Evolutionary conservation across 331 rosid genomes (phyloP), one percentile per base, ranked within the genome.

Genomic region (Rosa hybrid): DNA sequence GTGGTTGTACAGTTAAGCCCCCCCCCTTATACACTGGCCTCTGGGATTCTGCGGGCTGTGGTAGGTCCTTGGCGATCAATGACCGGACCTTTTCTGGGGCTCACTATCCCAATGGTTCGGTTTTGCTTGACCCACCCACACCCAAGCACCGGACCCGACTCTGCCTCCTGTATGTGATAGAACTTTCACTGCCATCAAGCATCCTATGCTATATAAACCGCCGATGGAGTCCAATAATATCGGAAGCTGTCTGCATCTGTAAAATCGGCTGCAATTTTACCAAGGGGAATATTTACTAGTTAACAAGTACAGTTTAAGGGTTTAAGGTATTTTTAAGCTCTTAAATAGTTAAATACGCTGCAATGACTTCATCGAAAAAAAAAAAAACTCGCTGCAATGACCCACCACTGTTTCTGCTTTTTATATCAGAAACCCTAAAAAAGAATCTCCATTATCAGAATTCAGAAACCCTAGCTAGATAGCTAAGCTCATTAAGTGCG

Each of bases 171-270:
- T 34, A 34, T 3, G 39, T 27, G 70, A 64, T 14, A 7, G 9
- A 30, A 20, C 70, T 34, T 27, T 64, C 42, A 7, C 42, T 30
- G 69, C 69, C n/a, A 69, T 76, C 78, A 18, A 85, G 90, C 71
- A 91, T 91, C 96, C 90, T 69, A 88, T 86, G 91, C 63, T 57
- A 8, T 57, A n/a, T 20, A 18, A 17, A 12, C 53, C 67, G 0
- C 34, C 65, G 14, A 2, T 25, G 39, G 12, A 57, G 18, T 81
- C 81, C 68, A 34, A 38, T 10, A 9, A 30, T 8, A 21, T 68
- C 13, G 45, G 46, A 69, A 51, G 59, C 51, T 16, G 27, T 53
- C 63, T 65, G 16, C 6, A 5, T 51, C 46, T 27, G 82, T 44
- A 25, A 51, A 23, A 41, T 42, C 7, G 10, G 49, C 27, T 48